phyloP scores from a whole-genome alignment of 176 grass and related monocot genomes.

The Eremochloa ophiuroides region DNA sequence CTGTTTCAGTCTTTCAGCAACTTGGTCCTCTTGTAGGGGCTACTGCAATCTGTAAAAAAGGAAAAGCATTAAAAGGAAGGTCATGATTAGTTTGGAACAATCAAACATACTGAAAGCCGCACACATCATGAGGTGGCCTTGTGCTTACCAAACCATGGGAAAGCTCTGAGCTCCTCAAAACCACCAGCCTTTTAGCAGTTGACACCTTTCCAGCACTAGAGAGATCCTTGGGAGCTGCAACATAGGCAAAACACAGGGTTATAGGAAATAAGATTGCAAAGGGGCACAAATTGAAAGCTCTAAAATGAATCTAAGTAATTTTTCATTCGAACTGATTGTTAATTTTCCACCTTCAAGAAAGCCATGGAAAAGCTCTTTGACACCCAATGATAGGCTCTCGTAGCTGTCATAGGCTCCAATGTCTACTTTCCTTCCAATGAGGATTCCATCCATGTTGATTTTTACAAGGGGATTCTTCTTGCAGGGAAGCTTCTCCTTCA shows the following conservation, averaged over 20 bases:
- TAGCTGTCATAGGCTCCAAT: slow-evolving; percentile 69
- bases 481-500: slow-evolving; percentile 34
- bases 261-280: background rate
- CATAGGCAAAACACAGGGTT: too few species aligned
- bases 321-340: slow-evolving; percentile 22
- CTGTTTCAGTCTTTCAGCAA: slow-evolving; percentile 21
- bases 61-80: background rate
- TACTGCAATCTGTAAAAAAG: slow-evolving; percentile 30
- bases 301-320: slow-evolving; percentile 14
- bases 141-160: slow-evolving; percentile 42
- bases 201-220: slow-evolving; percentile 41
- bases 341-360: slow-evolving; percentile 64
- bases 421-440: slow-evolving; percentile 92
- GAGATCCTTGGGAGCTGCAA: slow-evolving; percentile 68
- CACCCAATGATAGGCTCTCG: slow-evolving; percentile 49
- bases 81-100: slow-evolving; percentile 9
- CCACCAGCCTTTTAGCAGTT: slow-evolving; percentile 75
- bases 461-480: slow-evolving; percentile 72
- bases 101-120: slow-evolving; percentile 15
- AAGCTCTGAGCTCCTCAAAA: slow-evolving; percentile 89
- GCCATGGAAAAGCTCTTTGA: slow-evolving; percentile 79
- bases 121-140: background rate
- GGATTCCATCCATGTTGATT: slow-evolving; percentile 98
- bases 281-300: background rate
- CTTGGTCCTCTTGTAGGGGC: slow-evolving; percentile 13